Base-by-base conservation (phyloP, 208 protist species). In the Pavlovales sp. region DNA sequence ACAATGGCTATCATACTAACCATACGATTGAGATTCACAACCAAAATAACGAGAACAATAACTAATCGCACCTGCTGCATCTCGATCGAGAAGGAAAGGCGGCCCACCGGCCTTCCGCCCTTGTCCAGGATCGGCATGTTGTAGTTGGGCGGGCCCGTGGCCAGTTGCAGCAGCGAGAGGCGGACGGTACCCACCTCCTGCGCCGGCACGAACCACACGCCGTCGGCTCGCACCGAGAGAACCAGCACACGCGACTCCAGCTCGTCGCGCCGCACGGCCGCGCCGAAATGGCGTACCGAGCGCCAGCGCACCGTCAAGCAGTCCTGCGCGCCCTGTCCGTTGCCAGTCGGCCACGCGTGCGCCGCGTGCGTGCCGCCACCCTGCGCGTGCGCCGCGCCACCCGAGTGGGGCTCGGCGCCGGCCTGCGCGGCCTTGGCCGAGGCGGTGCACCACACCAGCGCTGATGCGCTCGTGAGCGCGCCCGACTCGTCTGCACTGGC, bases 11-110 rank as follows among this genome's bases (percentile, higher is more conserved):
- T n/a, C n/a, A n/a, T n/a, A n/a, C n/a, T n/a, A n/a, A n/a, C n/a
- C n/a, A n/a, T n/a, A n/a, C n/a, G n/a, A n/a, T n/a, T n/a, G n/a
- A n/a, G n/a, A n/a, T n/a, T n/a, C n/a, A n/a, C n/a, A n/a, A n/a
- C n/a, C n/a, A n/a, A n/a, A n/a, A n/a, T n/a, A n/a, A n/a, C n/a
- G n/a, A n/a, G n/a, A n/a, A n/a, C n/a, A n/a, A n/a, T n/a, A n/a
- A n/a, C n/a, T n/a, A n/a, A n/a, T n/a, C n/a, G n/a, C n/a, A n/a
- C 57, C 57, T 71, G 57, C 57, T 71, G 57, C 57, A 71, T 71
- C 57, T 71, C 57, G 57, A 71, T 30, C 57, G 20, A 10, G 57
- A 71, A 71, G 57, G 57, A 71, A 28, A 71, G 57, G 22, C 57
- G 57, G 57, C 57, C 57, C 22, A 71, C 57, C 57, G 5, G 18